These are phyloP conservation scores for Vitis rupestris DNA, from an alignment of 164 flowering plant species.

Conservation along the genomic window DNA sequence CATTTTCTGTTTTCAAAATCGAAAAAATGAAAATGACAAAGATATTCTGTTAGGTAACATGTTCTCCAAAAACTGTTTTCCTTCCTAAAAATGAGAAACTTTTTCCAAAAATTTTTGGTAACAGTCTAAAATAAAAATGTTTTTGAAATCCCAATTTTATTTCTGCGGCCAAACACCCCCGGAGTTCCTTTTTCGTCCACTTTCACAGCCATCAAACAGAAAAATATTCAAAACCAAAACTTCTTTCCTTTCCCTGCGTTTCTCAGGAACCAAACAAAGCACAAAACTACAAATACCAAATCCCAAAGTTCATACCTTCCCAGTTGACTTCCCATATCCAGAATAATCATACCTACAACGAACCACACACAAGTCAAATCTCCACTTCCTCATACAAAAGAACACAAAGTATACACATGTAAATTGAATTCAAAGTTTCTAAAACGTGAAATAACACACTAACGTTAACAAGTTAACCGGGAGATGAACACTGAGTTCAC, in stretches of 20 bases:
- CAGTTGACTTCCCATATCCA: constrained; percentile 88
- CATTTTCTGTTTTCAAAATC: too few relatives aligned
- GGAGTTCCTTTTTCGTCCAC: too few relatives aligned
- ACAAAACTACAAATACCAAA: neutral
- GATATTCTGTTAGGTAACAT: too few relatives aligned
- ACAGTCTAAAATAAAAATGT: too few relatives aligned
- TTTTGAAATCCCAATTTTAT: too few relatives aligned
- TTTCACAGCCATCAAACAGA: neutral
- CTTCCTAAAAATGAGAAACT: too few relatives aligned
- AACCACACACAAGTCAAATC: neutral
- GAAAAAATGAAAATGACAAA: too few relatives aligned
- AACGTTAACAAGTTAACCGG: constrained; percentile 84
- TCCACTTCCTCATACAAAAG: neutral
- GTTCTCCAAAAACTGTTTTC: too few relatives aligned
- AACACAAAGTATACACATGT: neutral
- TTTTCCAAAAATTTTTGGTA: too few relatives aligned
- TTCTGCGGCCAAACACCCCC: too few relatives aligned
- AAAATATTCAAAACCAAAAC: neutral
- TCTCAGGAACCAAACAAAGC: constrained; percentile 15
- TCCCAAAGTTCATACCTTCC: constrained; percentile 60
- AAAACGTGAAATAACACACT: constrained; percentile 11
- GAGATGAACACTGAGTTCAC: constrained; percentile 75
- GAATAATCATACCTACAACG: constrained; percentile 80
- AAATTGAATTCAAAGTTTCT: too few relatives aligned
- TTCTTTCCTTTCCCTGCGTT: neutral